Evolutionary conservation across 2,329 filamentous ascomycete species (phyloP).

Genomic region (Sporothrix inflata): DNA sequence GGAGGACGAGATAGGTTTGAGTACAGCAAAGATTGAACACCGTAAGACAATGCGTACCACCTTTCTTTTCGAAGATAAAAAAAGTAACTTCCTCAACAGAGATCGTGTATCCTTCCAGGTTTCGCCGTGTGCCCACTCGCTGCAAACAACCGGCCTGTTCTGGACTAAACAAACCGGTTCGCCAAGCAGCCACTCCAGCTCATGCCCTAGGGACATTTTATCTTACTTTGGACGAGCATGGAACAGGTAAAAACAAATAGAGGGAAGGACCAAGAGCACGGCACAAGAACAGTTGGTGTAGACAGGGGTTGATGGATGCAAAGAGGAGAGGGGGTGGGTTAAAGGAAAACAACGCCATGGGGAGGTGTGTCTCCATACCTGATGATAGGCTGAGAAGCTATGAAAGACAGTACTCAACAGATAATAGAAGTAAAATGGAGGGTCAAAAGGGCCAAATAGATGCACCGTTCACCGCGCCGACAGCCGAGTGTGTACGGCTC

Average conservation of each 20-base stretch:
- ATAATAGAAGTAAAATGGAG: neutral
- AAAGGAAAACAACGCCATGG: too few species aligned
- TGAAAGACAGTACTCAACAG: neutral
- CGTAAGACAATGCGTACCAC: neutral
- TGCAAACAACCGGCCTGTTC: neutral
- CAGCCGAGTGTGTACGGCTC: neutral
- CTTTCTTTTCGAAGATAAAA: neutral
- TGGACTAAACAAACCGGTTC: neutral
- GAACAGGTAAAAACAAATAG: neutral
- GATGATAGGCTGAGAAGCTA: neutral
- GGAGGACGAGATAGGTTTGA: neutral
- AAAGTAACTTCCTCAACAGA: neutral
- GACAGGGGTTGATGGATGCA: neutral
- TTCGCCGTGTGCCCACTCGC: neutral
- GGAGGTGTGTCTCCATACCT: conserved; percentile 4
- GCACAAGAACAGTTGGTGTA: neutral
- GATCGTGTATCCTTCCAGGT: neutral
- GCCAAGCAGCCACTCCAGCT: neutral
- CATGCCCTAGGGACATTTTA: neutral
- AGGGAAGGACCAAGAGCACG: neutral
- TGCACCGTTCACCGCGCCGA: neutral
- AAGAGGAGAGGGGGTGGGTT: neutral
- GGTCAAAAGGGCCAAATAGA: neutral
- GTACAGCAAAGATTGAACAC: neutral
- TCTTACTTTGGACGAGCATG: neutral